A percentile compares a stretch with the other conserved stretches of the same genome.
phyloP scores from a whole-genome alignment of 163 green algal genomes.

The Chlamydomonas reinhardtii region DNA sequence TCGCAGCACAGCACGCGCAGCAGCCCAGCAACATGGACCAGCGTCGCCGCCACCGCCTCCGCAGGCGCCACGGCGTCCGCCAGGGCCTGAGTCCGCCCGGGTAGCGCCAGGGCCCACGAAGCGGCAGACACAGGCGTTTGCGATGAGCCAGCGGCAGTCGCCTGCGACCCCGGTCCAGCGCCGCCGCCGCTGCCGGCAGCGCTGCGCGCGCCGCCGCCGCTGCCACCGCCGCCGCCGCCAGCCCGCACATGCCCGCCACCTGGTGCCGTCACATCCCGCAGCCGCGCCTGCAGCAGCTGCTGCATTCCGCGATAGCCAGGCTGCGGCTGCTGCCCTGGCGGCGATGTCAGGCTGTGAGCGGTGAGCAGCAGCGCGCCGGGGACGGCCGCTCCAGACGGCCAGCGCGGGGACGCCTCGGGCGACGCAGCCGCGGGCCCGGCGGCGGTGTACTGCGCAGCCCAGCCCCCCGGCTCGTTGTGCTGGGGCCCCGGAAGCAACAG shows the following conservation, averaged over 20 bases:
- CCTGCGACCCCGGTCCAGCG: too few relatives aligned
- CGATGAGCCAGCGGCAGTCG: not conserved
- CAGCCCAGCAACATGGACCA: slow-evolving; percentile 32
- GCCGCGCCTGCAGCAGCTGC: not conserved
- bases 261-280: not conserved
- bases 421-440: too few relatives aligned
- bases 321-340: not conserved
- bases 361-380: too few relatives aligned
- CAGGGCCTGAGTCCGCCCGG: not conserved
- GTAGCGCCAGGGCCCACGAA: not conserved
- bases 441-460: too few relatives aligned
- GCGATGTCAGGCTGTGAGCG: too few relatives aligned
- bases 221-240: not conserved
- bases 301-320: not conserved
- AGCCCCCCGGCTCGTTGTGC: too few relatives aligned
- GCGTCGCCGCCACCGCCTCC: slow-evolving; percentile 31
- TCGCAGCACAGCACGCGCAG: slow-evolving; percentile 37
- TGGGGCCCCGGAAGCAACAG: too few relatives aligned
- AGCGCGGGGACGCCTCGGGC: too few relatives aligned
- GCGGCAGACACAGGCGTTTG: not conserved
- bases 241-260: not conserved
- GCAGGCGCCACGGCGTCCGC: not conserved
- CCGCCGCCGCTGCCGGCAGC: not conserved
- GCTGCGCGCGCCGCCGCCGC: not conserved
- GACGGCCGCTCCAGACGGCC: too few relatives aligned